Conservation (phyloP, 2,329 filamentous ascomycete genomes). For the Colletotrichum lini region DNA sequence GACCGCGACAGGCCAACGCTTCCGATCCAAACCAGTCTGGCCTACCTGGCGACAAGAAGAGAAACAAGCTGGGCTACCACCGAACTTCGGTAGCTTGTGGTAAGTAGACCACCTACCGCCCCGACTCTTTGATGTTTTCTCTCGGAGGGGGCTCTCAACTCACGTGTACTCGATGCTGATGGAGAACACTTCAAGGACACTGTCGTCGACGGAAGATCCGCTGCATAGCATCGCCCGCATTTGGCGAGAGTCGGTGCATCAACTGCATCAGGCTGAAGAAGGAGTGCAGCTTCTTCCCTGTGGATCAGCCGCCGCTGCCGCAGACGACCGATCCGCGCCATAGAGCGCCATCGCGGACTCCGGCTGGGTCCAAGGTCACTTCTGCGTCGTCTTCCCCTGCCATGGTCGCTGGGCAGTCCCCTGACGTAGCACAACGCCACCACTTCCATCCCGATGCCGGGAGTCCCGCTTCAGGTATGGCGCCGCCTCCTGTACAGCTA, state of each 20-base stretch:
- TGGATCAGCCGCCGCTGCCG: slow-evolving; percentile 78
- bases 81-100: slow-evolving; percentile 95
- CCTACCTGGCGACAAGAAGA: slow-evolving; percentile 67
- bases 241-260: slow-evolving; percentile 82
- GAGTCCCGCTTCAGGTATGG: slow-evolving; percentile 62
- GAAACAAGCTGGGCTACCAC: slow-evolving; percentile 96
- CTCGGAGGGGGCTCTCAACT: neutral
- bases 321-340: slow-evolving; percentile 57
- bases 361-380: slow-evolving; percentile 56
- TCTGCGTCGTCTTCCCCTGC: slow-evolving; percentile 67
- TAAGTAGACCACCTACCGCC: slow-evolving; percentile 67
- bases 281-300: slow-evolving; percentile 92
- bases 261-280: slow-evolving; percentile 97
- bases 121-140: neutral
- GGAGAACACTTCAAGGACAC: slow-evolving; percentile 73
- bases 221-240: slow-evolving; percentile 83
- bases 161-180: slow-evolving; percentile 24
- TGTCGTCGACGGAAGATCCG: slow-evolving; percentile 95
- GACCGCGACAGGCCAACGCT: slow-evolving; percentile 56
- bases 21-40: slow-evolving; percentile 53
- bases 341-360: slow-evolving; percentile 57
- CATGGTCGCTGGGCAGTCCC: slow-evolving; percentile 57
- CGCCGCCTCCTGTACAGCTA: slow-evolving; percentile 58
- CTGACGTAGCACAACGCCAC: slow-evolving; percentile 57
- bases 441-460: slow-evolving; percentile 61